A percentile compares a stretch with the other conserved stretches of the same genome.
Conservation (phyloP, 129 eudicot genomes). For the Scalesia atractyloides region DNA sequence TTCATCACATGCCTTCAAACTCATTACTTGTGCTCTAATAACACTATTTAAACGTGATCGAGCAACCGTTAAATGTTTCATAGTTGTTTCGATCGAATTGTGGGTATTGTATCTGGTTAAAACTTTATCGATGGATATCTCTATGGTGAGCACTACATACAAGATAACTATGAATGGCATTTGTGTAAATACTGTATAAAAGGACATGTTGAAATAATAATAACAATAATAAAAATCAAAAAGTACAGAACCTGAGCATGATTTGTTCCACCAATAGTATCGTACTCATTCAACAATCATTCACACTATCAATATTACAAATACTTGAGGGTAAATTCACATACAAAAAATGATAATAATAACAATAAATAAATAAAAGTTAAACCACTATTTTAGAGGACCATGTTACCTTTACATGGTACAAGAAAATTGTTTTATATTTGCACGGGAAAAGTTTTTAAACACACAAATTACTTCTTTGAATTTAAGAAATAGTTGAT, state of each 20-base stretch:
- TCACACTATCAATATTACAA: not conserved
- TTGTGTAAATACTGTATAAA: not conserved
- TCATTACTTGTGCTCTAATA: no score
- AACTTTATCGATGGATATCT: no score
- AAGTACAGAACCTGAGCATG: constrained; percentile 13
- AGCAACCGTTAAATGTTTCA: no score
- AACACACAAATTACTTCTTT: no score
- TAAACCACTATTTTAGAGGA: not conserved
- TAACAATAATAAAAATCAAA: not conserved
- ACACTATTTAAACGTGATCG: no score
- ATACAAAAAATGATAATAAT: no score
- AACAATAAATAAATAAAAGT: not conserved
- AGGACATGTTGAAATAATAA: not conserved
- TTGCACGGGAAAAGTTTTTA: not conserved
- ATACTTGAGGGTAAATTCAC: not conserved
- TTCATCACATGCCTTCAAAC: no score
- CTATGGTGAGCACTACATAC: not conserved
- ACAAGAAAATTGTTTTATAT: not conserved
- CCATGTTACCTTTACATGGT: not conserved
- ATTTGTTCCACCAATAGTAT: constrained; percentile 12
- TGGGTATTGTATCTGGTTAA: no score
- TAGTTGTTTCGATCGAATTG: no score
- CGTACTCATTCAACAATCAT: constrained; percentile 5
- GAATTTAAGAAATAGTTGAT: no score
- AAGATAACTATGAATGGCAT: not conserved